Base-by-base conservation (phyloP, 2,329 filamentous ascomycete genomes). In the Aurifilum marmelostoma region DNA sequence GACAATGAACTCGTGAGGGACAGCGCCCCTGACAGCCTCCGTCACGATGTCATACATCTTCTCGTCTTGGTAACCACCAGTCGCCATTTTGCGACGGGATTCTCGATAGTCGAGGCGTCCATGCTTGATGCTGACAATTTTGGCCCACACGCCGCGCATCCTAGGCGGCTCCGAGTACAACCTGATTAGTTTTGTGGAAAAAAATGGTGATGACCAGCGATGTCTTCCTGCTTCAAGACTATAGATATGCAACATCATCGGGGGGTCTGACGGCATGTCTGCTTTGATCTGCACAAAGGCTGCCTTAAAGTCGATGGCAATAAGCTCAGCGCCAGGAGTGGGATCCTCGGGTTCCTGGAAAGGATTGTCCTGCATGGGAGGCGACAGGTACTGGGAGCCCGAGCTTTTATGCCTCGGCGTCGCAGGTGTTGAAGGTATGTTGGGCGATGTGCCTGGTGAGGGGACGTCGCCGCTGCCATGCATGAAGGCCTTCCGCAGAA, bases 1-100 rank as follows among this genome's bases (percentile, higher is more conserved):
- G 75, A 98, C 87, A 32, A 97, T 89, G 74, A 99, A 87, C 74
- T 97, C 94, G 79, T 98, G 94, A 1, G 97, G 96, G 14, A 99
- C 90, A 7, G 91, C 93, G 59, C 98, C 78, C 16, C 96, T 90
- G 71, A 97, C 92, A 12, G 94, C 94, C 73, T 98, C 96, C 0
- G 92, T 88, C 54, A 88, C 89, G 11, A 97, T 79, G 77, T 99
- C 96, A 67, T 97, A 88, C 65, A 94, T 91, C 73, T 89, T 93
- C 71, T 97, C 93, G 37, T 94, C 89, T 1, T 89, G 83, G 59
- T 89, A 79, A 2, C 80, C 85, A 0, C 87, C 86, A 14, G 77
- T 79, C 0, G 87, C 82, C 18, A 87, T 84, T 77, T 93, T 95
- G 67, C 88, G 87, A 71, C 89, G 90, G 37, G 89, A 89, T 74